Evolutionary conservation across 305 asterid genomes (phyloP), one percentile per base, ranked within the genome.

Genomic region (Rubia occidens): DNA sequence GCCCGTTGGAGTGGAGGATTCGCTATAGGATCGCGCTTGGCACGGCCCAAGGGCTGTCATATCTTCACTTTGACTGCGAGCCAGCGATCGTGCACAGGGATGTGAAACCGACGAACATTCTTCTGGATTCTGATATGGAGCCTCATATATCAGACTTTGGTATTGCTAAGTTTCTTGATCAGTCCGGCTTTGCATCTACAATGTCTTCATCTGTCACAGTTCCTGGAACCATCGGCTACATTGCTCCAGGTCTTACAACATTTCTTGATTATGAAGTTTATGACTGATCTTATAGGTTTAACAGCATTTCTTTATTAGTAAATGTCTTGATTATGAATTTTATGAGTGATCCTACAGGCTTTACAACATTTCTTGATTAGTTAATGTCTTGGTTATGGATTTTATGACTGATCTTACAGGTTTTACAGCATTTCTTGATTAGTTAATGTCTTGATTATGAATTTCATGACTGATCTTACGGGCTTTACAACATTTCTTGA

Each of bases 121-220:
- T 92, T 44, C 75, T 92, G 78, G 98, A 92, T 74, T 82, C 87
- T 6, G 95, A 89, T 2, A 70, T 88, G 75, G 96, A 84, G 84
- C 89, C 98, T 35, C 98, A 84, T 78, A 85, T 92, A 69, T 88
- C 98, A 0, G 98, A 92, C 78, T 92, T 92, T 65, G 98, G 98
- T 70, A 84, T 89, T 64, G 92, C 98, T 63, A 88, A 85, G 87
- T 86, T 91, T 75, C 75, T 91, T 80, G 93, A 89, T 63, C 92
- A 83, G 63, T 80, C 73, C 0, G 78, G 78, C 66, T 47, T 56
- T 1, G 78, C 79, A 69, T 53, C 82, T 72, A 79, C 85, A 2
- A 11, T 78, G 32, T 74, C 82, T 51, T 87, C 84, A 68, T 37
- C 40, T 37, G 78, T 76, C 59, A 49, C 63, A 24, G 78, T 88